Evolutionary conservation across 345 rosid genomes (phyloP).

Genomic region (Arabis hirsuta): DNA sequence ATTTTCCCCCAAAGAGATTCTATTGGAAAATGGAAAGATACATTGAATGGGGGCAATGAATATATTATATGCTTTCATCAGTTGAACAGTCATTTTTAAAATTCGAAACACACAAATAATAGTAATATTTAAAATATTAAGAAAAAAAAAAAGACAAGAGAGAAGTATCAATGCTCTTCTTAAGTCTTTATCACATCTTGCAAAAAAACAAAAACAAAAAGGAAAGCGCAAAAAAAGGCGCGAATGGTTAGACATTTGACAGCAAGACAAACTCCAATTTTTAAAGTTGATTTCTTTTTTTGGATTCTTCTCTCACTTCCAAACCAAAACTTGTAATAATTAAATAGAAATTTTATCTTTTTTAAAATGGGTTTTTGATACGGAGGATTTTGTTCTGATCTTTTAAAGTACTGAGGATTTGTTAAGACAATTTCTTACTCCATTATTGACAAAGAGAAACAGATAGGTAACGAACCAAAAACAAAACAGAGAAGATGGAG

Average conservation of each 20-base stretch:
- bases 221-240: constrained; percentile 22
- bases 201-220: constrained; percentile 1
- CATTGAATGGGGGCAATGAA: constrained; percentile 33
- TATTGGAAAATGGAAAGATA: constrained; percentile 25
- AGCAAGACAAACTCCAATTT: constrained; percentile 37
- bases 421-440: constrained; percentile 36
- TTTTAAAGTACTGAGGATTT: constrained; percentile 28
- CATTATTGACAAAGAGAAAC: constrained; percentile 39
- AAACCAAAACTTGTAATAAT: constrained; percentile 7
- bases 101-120: not conserved
- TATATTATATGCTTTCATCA: constrained; percentile 19
- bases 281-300: constrained; percentile 27
- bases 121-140: not conserved
- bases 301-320: constrained; percentile 38
- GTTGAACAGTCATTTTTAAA: constrained; percentile 8
- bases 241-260: constrained; percentile 41
- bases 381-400: constrained; percentile 36
- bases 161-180: constrained; percentile 42
- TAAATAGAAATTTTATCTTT: constrained; percentile 21
- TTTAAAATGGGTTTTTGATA: constrained; percentile 2
- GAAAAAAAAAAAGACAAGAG: constrained; percentile 4
- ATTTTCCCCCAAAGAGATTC: constrained; percentile 4
- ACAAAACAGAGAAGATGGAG: constrained; percentile 53
- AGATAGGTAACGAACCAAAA: constrained; percentile 24
- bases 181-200: constrained; percentile 23